Conservation (phyloP, 345 rosid species). For the Hypericum androsaemum region DNA sequence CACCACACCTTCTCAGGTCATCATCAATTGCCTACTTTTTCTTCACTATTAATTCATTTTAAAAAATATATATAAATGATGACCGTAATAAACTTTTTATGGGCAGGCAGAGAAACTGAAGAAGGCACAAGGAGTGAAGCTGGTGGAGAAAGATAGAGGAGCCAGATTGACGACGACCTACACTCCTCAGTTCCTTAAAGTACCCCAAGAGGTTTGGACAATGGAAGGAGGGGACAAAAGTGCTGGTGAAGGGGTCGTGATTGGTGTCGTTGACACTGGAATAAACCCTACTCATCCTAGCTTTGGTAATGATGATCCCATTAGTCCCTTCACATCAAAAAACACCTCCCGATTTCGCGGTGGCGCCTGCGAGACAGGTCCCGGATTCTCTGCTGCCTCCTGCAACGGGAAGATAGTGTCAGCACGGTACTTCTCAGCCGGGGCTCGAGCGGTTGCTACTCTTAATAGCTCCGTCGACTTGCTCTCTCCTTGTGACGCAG, state of each 20-base stretch:
- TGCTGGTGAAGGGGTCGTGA: slow-evolving; percentile 64
- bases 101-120: slow-evolving; percentile 52
- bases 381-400: slow-evolving; percentile 38
- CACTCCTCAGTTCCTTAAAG: slow-evolving; percentile 58
- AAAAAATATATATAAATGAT: too few species aligned
- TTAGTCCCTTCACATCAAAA: slow-evolving; percentile 29
- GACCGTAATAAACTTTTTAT: background rate
- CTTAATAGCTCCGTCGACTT: slow-evolving; percentile 60
- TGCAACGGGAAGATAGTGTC: slow-evolving; percentile 79
- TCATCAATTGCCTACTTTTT: background rate
- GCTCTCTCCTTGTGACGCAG: slow-evolving; percentile 69
- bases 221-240: slow-evolving; percentile 31
- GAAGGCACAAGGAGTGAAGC: slow-evolving; percentile 37
- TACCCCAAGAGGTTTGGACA: slow-evolving; percentile 45
- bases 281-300: slow-evolving; percentile 72
- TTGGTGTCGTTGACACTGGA: slow-evolving; percentile 77
- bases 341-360: slow-evolving; percentile 58
- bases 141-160: slow-evolving; percentile 77
- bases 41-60: background rate
- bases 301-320: slow-evolving; percentile 35
- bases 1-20: slow-evolving; percentile 62
- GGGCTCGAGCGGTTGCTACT: slow-evolving; percentile 48
- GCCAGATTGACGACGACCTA: slow-evolving; percentile 77
- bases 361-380: slow-evolving; percentile 62
- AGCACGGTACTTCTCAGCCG: slow-evolving; percentile 76